Evolutionary conservation across 2,329 filamentous ascomycete species (phyloP), one percentile per base, ranked within the genome.

Genomic region (Myriosclerotinia scirpicola): DNA sequence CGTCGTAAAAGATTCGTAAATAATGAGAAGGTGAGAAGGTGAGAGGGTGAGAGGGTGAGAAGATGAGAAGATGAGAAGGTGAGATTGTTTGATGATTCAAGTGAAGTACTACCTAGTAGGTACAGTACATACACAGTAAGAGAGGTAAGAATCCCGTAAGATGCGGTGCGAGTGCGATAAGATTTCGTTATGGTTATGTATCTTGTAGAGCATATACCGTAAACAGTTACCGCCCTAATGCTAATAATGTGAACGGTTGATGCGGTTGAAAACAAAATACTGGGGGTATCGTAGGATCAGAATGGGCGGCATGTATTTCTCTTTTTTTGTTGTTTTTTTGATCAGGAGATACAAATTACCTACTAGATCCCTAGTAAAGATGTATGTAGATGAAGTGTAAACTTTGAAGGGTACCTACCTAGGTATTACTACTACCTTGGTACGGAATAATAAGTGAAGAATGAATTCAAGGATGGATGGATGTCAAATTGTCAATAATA

Each of bases 201-300:
- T 30, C 38, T 20, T 44, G 54, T 30, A 40, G 34, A 58, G 11
- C 54, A 58, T 58, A 42, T 58, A 42, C 54, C 54, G 54, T 8
- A 20, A 30, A 11, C 12, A 17, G 38, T 20, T 44, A 44, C 38
- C 38, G 38, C 22, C 22, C 55, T 20, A 34, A 34, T 34, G 30
- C 30, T 34, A 34, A 42, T 58, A 34, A 42, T 58, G 38, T 58
- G 22, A 50, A 50, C 42, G 58, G 58, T 60, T 60, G 58, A 38
- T 60, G 58, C 44, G 58, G 12, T 50, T 60, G 44, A 17, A 26
- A 26, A 60, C 56, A 60, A 60, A 46, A 36, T 14, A 17, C 56
- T 60, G 56, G 30, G 56, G 30, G 26, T 46, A 46, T 59, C 55
- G 55, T 59, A 34, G 55, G 56, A 36, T 11, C 40, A 44, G n/a